A percentile compares a stretch with the other conserved stretches of the same genome.
These are phyloP conservation scores for Neospermospora avenae DNA, from an alignment of 2,329 filamentous ascomycete species.

Conservation along the genomic window DNA sequence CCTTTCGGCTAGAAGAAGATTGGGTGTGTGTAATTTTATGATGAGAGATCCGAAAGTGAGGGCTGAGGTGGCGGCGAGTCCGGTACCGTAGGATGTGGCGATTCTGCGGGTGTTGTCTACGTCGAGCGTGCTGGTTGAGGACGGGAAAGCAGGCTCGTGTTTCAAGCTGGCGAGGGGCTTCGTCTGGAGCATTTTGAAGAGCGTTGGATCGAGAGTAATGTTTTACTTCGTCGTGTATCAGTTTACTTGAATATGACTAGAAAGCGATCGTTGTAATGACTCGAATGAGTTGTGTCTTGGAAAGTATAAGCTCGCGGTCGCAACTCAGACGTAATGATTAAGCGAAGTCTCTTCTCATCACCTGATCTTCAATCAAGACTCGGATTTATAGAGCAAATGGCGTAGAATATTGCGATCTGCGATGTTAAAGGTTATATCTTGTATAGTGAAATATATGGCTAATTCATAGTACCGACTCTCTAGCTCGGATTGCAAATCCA, in stretches of 20 bases:
- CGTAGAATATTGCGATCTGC: no score
- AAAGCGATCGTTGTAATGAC: not conserved
- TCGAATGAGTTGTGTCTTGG: not conserved
- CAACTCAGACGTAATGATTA: not conserved
- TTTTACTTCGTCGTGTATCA: no score
- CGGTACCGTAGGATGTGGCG: conserved; percentile 18
- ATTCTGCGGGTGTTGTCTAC: not conserved
- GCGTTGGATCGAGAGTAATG: not conserved
- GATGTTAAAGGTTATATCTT: no score
- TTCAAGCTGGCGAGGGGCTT: not conserved
- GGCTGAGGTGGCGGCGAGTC: conserved; percentile 22
- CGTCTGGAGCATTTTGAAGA: not conserved
- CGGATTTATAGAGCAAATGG: no score
- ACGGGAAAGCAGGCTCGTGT: not conserved
- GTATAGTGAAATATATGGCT: no score
- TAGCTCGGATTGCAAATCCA: no score
- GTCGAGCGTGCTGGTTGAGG: not conserved
- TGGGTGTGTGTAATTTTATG: conserved; percentile 24
- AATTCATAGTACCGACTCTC: not conserved
- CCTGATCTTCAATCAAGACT: not conserved
- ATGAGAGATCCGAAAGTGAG: conserved; percentile 23
- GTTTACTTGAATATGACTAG: not conserved
- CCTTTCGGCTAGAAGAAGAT: conserved; percentile 31
- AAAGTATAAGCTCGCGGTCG: not conserved
- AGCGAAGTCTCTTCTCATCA: not conserved